A percentile compares a stretch with the other conserved stretches of the same genome.
phyloP scores from a whole-genome alignment of 1,284 basidiomycete species.

The Tylopilus sp. region DNA sequence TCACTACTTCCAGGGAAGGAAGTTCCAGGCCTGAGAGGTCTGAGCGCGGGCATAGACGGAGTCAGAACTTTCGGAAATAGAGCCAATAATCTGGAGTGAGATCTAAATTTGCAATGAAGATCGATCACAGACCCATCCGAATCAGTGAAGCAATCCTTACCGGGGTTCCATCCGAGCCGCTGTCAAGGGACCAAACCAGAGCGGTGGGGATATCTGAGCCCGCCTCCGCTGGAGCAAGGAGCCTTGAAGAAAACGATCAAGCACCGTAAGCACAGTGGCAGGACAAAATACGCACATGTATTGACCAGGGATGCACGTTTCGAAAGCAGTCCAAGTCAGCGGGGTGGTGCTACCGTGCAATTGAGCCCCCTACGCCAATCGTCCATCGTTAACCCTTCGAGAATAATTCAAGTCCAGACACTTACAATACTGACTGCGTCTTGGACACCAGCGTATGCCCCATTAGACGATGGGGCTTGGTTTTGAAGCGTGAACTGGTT shows the following conservation, averaged over 20 bases:
- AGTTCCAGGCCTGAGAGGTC: neutral
- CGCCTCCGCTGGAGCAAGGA: neutral
- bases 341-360: neutral
- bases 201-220: neutral
- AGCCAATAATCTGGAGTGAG: neutral
- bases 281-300: neutral
- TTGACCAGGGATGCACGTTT: neutral
- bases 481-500: neutral
- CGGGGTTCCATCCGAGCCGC: neutral
- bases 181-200: neutral
- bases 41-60: neutral
- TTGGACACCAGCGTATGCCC: neutral
- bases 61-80: neutral
- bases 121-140: neutral
- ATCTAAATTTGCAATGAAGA: neutral
- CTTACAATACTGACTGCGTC: neutral
- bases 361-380: neutral
- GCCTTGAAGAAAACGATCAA: neutral
- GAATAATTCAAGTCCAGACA: neutral
- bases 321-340: neutral
- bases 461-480: neutral
- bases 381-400: neutral
- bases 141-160: neutral
- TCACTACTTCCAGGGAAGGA: neutral
- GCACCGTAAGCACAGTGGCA: neutral